These are phyloP conservation scores for Arthrinium phaeospermum DNA, from an alignment of 2,329 filamentous ascomycete genomes.

Conservation along the genomic window DNA sequence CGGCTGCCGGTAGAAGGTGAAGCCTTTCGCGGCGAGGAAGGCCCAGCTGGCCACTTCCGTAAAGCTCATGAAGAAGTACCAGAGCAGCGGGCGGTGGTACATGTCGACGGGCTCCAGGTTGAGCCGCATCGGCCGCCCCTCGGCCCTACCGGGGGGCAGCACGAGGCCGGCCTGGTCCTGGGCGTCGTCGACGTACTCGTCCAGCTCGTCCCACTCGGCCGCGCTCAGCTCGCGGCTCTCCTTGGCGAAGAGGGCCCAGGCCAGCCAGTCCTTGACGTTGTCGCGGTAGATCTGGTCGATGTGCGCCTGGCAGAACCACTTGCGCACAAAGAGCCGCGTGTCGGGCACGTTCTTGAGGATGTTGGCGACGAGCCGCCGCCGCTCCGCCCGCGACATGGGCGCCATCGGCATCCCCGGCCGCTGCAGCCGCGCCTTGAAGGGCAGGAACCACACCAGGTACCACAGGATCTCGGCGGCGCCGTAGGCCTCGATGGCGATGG, in stretches of 20 bases:
- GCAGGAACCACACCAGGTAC: conserved; percentile 29
- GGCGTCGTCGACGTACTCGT: conserved; percentile 25
- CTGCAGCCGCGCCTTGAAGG: conserved; percentile 27
- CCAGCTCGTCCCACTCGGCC: conserved; percentile 27
- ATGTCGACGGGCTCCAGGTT: conserved; percentile 29
- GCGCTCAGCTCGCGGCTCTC: conserved; percentile 19
- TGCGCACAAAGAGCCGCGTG: conserved; percentile 25
- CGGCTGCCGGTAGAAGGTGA: conserved; percentile 29
- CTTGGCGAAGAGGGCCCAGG: conserved; percentile 28
- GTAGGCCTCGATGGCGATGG: conserved; percentile 30
- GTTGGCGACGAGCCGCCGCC: conserved; percentile 23
- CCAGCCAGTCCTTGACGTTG: conserved; percentile 31
- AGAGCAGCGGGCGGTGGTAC: conserved; percentile 24
- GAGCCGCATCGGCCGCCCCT: conserved; percentile 26
- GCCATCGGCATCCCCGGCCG: conserved; percentile 19
- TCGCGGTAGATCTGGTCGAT: conserved; percentile 29
- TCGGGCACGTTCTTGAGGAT: conserved; percentile 25
- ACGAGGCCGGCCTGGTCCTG: conserved; percentile 18
- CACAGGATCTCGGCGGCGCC: conserved; percentile 30
- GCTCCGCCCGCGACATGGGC: conserved; percentile 22
- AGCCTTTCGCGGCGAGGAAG: conserved; percentile 24
- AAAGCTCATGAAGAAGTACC: conserved; percentile 25
- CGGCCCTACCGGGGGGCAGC: conserved; percentile 25
- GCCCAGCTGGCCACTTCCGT: conserved; percentile 21
- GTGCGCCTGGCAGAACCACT: conserved; percentile 27